Base-by-base conservation (phyloP, 2,329 filamentous ascomycete species). In the Colletotrichum endophyticum region DNA sequence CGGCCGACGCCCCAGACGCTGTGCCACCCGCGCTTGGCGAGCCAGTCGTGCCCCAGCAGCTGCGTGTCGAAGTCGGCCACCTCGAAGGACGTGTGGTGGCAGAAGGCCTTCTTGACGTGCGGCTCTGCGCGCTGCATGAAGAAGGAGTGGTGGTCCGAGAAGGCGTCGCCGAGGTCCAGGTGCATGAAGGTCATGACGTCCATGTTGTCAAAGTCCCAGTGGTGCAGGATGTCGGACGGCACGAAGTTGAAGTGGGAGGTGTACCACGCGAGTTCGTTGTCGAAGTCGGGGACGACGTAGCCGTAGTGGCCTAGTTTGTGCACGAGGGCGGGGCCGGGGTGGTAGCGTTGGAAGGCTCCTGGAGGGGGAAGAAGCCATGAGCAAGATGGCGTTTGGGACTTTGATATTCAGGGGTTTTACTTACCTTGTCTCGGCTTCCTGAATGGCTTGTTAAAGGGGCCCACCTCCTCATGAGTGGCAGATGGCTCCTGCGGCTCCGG, bases 51-150 rank as follows among this genome's bases (percentile, higher is more conserved):
- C 0, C 91, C 92, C 5, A 93, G 81, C 22, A 87, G 84, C 84
- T 93, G 91, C 2, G 88, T 89, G 79, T 94, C 92, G 77, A 91
- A 91, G 79, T 93, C 90, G 36, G 90, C 87, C 0, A 92, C 89
- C 79, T 93, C 82, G 70, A 78, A 84, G 19, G 81, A 82, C 4
- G 66, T 73, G 72, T 84, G 81, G 69, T 82, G 81, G 11, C 79
- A 39, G 30, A 62, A 53, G 13, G 71, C 56, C 39, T 61, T 72
- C 53, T 70, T 59, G 36, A 69, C 76, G 56, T 59, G 56, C 11
- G 76, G 72, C 5, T 78, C 78, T 3, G 80, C 80, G 84, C 71
- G 80, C 78, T 76, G 22, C 76, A 91, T 84, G 83, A 92, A 91
- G 73, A 92, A 87, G 3, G 83, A 85, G 79, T 92, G 91, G 79